Evolutionary conservation across 1,139 yeast genomes (phyloP), one percentile per base, ranked within the genome.

Genomic region (Ogataea hybrid): DNA sequence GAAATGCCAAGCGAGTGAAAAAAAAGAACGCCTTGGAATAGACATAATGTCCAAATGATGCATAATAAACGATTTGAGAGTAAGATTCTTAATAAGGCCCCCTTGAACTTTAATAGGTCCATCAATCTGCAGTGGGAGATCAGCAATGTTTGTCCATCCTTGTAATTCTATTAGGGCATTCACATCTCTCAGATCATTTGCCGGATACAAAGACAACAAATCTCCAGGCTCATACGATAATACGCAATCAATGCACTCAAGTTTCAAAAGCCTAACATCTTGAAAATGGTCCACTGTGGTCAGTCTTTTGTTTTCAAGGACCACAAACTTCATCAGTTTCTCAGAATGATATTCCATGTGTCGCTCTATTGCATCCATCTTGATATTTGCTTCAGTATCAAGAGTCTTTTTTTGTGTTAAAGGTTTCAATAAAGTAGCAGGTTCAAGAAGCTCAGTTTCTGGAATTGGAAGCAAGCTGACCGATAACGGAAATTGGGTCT

Each of bases 1-100:
- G 64, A 90, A 92, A 55, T 84, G 88, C 79, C 86, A 83, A 18
- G 74, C 63, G 35, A 66, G 63, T 59, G 75, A 70, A 62, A 92
- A 92, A 55, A 92, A 89, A 28, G 92, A 78, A 30, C 95, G 70
- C 42, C 89, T 74, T 1, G 98, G 98, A 16, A 92, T 82, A 2
- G 95, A 75, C 63, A 74, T 76, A 10, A 92, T 72, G 59, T 92
- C 97, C 37, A 90, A 63, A 59, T 90, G 96, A 59, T 85, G 81
- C 5, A 81, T 81, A 20, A 92, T 54, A n/a, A 92, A 65, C 4
- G 80, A 72, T 46, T 96, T 65, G 30, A 92, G 65, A 0, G 97
- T 89, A 32, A 77, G 56, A 16, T 44, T 73, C 15, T 63, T 61
- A 1, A 83, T 77, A 21, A 79, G 57, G 28, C 89, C 90, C 10